phyloP scores from a whole-genome alignment of 2,329 filamentous ascomycete genomes.

The Sporothrix sp. region DNA sequence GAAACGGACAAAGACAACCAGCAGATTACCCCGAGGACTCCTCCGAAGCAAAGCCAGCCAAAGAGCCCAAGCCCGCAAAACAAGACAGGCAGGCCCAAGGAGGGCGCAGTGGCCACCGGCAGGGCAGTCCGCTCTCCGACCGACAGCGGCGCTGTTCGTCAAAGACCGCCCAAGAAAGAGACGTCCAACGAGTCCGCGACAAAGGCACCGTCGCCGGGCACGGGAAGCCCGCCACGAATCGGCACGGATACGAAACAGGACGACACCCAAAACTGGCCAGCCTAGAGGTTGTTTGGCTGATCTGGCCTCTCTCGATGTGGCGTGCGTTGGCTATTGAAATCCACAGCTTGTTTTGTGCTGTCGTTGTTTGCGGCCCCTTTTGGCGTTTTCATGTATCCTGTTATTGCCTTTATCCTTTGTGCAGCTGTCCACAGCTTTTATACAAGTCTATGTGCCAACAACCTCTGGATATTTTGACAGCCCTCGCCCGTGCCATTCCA shows the following conservation, averaged over 20 bases:
- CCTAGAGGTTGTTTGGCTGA: not conserved
- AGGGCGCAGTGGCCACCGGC: not conserved
- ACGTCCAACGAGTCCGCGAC: not conserved
- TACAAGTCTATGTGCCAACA: conserved; percentile 16
- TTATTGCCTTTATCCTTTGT: not conserved
- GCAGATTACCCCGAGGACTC: not conserved
- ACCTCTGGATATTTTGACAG: no score
- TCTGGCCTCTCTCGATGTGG: no score
- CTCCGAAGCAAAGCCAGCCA: conserved; percentile 1
- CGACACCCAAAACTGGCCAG: not conserved
- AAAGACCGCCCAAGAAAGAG: conserved; percentile 4
- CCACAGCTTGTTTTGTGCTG: no score
- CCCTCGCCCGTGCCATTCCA: not conserved
- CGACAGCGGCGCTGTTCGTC: not conserved
- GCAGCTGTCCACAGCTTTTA: not conserved
- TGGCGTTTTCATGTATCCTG: no score
- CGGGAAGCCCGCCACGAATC: not conserved
- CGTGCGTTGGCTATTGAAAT: no score
- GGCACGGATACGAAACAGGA: not conserved
- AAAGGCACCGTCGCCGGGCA: not conserved
- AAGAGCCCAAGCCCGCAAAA: not conserved
- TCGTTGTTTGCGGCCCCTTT: no score
- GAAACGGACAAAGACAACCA: not conserved
- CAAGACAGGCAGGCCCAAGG: not conserved
- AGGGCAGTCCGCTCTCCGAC: not conserved